Percentiles rank a stretch among this genome's conserved stretches.
phyloP scores from a whole-genome alignment of 768 basidiomycete genomes.

The Rhodosporidiobolus sp. region DNA sequence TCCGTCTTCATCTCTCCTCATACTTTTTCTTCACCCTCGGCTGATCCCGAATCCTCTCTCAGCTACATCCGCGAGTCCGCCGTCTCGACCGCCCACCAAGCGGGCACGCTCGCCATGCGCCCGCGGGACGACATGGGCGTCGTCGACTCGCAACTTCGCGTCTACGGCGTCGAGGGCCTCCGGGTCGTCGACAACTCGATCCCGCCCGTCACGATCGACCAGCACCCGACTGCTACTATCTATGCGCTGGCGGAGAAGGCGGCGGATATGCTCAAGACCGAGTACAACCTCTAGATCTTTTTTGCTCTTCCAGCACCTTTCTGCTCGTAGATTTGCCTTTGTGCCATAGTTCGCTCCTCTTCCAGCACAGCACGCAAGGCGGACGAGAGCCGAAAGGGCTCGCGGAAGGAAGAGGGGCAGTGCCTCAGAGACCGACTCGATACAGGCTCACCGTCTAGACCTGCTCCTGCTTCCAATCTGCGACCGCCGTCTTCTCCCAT shows the following conservation, averaged over 20 bases:
- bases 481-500: background rate
- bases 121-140: conserved; percentile 51
- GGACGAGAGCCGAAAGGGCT: too few relatives aligned
- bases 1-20: background rate
- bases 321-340: too few relatives aligned
- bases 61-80: conserved; percentile 1
- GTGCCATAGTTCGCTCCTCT: too few relatives aligned
- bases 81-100: conserved; percentile 47
- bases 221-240: conserved; percentile 46
- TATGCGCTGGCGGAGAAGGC: conserved; percentile 42
- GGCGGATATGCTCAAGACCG: conserved; percentile 33
- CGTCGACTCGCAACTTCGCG: conserved; percentile 53
- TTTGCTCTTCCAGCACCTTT: background rate
- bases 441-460: too few relatives aligned
- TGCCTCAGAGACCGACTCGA: too few relatives aligned
- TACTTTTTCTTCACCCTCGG: background rate
- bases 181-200: conserved; percentile 56
- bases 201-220: conserved; percentile 56
- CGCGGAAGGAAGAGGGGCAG: too few relatives aligned
- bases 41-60: background rate
- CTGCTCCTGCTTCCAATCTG: background rate
- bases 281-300: background rate
- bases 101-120: conserved; percentile 51
- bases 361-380: too few relatives aligned
- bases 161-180: conserved; percentile 54